Base-by-base conservation (phyloP, 257 asterid species). In the Plantago major region DNA sequence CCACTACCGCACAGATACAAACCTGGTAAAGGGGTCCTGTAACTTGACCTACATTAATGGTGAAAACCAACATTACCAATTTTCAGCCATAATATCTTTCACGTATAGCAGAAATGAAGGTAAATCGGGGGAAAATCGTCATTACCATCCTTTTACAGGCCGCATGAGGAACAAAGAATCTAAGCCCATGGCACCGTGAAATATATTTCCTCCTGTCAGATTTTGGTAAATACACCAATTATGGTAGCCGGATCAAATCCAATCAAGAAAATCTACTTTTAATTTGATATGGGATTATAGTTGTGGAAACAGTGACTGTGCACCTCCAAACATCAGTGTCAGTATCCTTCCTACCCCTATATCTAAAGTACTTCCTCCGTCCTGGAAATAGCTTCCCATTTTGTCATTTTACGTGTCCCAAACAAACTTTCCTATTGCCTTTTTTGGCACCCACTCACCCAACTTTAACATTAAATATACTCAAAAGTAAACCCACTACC, bases 131-230 rank as follows among this genome's bases (percentile, higher is more conserved):
- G 58, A 13, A 62, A 37, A 51, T 30, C 48, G 28, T 43, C 37
- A 9, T 73, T 92, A 92, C 98, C 99, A 86, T 84, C 99, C 87
- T 78, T 92, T 89, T 44, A 92, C 81, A 5, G 99, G 99, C 64
- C 97, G 84, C 96, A 92, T 81, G 46, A 92, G 88, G 64, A 92
- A 89, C 77, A 92, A 73, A 16, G 97, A 86, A 76, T 84, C 91
- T 62, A 86, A 78, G 62, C 96, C 95, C 97, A 92, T 89, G 60
- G 96, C 82, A 72, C 99, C 99, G 22, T 92, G 99, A 73, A 89
- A 92, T 62, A 92, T 76, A 76, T 92, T 89, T 67, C 99, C 99
- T 70, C 99, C 99, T 90, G 86, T 65, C 71, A 57, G 62, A 61
- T 15, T 51, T 1, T 45, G 43, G 54, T 57, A 30, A 64, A 38